These are phyloP conservation scores for Aspergillus pseudonomiae DNA, from an alignment of 2,329 filamentous ascomycete species.

Conservation along the genomic window DNA sequence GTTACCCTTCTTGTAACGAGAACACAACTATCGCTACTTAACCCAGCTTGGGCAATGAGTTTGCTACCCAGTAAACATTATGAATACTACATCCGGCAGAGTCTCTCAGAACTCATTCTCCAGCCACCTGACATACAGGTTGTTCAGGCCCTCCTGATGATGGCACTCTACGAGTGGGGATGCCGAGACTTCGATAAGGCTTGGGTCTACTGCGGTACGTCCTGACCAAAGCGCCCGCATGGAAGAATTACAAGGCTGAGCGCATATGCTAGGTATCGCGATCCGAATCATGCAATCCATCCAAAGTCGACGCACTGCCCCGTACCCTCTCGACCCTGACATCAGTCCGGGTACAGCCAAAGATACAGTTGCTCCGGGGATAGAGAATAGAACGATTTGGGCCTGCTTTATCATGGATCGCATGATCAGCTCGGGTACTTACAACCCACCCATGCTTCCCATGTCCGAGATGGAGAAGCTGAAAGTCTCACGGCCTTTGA, in stretches of 20 bases:
- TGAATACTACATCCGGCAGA: not conserved
- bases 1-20: constrained; percentile 2
- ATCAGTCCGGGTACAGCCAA: not conserved
- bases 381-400: constrained; percentile 7
- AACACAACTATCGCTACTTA: not conserved
- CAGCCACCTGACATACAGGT: constrained; percentile 1
- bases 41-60: not conserved
- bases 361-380: not conserved
- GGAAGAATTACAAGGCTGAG: not conserved
- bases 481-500: not conserved
- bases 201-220: constrained; percentile 5
- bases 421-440: constrained; percentile 2
- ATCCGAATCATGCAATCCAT: constrained; percentile 5
- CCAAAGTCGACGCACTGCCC: not conserved
- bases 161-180: constrained; percentile 7
- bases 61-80: not conserved
- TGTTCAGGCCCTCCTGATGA: constrained; percentile 4
- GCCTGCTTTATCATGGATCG: constrained; percentile 6
- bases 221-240: not conserved
- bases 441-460: constrained; percentile 1
- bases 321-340: not conserved
- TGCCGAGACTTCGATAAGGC: constrained; percentile 6
- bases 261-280: not conserved
- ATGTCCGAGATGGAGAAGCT: constrained; percentile 4
- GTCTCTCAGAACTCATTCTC: not conserved